Percentiles rank a stretch among this genome's conserved stretches.
These are phyloP conservation scores for Terana coerulea DNA, from an alignment of 768 basidiomycete genomes.

Conservation along the genomic window DNA sequence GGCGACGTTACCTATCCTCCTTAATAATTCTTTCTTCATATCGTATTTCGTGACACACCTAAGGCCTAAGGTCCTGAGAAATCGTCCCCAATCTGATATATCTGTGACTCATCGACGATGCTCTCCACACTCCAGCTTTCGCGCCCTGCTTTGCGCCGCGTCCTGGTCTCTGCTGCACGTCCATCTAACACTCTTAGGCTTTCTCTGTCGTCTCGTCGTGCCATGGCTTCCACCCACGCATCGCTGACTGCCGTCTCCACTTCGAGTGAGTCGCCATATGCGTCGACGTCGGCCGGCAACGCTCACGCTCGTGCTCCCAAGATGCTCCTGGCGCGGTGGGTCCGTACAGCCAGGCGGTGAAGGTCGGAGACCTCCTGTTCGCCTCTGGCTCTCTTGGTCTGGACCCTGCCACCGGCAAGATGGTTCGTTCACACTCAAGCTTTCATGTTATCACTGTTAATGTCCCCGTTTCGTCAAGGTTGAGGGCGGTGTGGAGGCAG, in stretches of 20 bases:
- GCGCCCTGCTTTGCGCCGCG: not conserved
- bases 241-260: conserved; percentile 35
- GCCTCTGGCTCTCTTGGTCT: conserved; percentile 87
- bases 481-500: conserved; percentile 68
- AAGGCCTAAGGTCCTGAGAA: too few relatives aligned
- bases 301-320: conserved; percentile 25
- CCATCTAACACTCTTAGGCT: not conserved
- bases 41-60: too few relatives aligned
- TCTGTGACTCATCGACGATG: too few relatives aligned
- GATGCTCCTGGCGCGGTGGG: conserved; percentile 79
- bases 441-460: not conserved
- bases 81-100: too few relatives aligned
- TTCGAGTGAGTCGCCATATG: conserved; percentile 15
- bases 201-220: conserved; percentile 8
- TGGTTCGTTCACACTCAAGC: conserved; percentile 39
- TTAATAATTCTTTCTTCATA: too few relatives aligned
- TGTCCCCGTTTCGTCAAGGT: conserved; percentile 16
- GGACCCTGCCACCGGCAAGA: conserved; percentile 63
- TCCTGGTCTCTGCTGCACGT: not conserved
- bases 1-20: too few relatives aligned
- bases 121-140: conserved; percentile 2
- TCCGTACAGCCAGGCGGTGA: conserved; percentile 87
- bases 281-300: not conserved
- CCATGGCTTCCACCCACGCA: conserved; percentile 33
- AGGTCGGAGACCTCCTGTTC: conserved; percentile 81